Evolutionary conservation across 495 filamentous ascomycete species (phyloP).

Genomic region (Penicillium egyptiacum): DNA sequence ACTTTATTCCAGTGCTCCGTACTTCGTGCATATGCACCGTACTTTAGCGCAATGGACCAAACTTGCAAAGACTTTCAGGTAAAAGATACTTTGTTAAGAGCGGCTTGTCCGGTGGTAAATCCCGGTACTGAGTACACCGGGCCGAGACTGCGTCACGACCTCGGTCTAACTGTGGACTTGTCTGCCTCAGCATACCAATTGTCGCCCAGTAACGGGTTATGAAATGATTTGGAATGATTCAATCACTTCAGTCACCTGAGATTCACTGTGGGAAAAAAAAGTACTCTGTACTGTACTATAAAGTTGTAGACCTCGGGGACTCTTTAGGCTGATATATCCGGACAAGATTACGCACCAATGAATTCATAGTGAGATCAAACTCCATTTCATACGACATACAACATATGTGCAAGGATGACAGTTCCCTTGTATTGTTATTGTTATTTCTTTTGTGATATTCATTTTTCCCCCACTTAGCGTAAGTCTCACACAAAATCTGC

Average conservation of each 20-base stretch:
- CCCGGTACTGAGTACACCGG: constrained; percentile 5
- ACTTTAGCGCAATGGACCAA: neutral
- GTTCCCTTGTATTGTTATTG: too few relatives aligned
- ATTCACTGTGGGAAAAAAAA: neutral
- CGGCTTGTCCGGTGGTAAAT: neutral
- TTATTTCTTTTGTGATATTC: too few relatives aligned
- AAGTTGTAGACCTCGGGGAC: neutral
- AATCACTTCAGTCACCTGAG: neutral
- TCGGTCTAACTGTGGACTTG: neutral
- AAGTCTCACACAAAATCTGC: neutral
- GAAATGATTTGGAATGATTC: too few relatives aligned
- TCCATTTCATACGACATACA: too few relatives aligned
- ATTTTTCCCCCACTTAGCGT: neutral
- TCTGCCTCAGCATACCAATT: neutral
- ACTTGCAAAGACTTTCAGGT: neutral
- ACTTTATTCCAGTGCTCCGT: neutral
- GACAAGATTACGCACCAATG: constrained; percentile 15
- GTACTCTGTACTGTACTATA: neutral
- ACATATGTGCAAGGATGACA: too few relatives aligned
- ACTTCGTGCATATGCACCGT: neutral
- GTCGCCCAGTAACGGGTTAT: neutral
- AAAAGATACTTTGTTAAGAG: neutral
- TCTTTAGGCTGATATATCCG: constrained; percentile 3
- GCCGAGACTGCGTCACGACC: constrained; percentile 11
- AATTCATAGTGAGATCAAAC: neutral